Evolutionary conservation across 2,329 filamentous ascomycete species (phyloP).

Genomic region (Diaporthe sp.): DNA sequence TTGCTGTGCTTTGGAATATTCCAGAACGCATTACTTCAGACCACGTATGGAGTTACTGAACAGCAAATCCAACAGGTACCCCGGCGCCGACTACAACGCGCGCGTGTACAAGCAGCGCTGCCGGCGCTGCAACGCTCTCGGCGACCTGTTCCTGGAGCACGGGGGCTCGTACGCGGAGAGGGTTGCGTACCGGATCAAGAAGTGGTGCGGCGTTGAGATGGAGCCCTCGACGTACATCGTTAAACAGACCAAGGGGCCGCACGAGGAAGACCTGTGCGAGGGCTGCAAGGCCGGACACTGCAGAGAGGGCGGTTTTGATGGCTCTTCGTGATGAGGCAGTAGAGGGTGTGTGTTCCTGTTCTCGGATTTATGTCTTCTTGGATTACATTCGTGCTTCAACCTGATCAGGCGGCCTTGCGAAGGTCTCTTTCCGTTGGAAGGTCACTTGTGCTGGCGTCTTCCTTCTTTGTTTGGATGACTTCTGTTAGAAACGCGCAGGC

Average conservation of each 20-base stretch:
- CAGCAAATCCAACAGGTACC: conserved; percentile 27
- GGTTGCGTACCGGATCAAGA: conserved; percentile 47
- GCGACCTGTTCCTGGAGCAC: conserved; percentile 42
- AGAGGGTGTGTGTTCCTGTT: background rate
- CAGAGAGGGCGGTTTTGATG: background rate
- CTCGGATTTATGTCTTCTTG: background rate
- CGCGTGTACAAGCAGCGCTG: conserved; percentile 47
- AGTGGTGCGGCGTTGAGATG: conserved; percentile 44
- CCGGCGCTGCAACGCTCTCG: conserved; percentile 42
- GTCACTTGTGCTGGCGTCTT: background rate
- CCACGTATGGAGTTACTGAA: background rate
- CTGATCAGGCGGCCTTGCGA: background rate
- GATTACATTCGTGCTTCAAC: background rate
- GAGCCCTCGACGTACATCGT: conserved; percentile 22
- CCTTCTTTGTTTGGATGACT: background rate
- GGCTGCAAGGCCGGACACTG: conserved; percentile 34
- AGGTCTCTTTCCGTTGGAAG: background rate
- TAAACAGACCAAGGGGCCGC: background rate
- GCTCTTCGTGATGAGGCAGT: background rate
- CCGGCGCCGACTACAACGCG: conserved; percentile 45
- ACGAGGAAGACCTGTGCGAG: background rate
- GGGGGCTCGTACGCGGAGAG: conserved; percentile 45
- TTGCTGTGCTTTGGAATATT: too few relatives aligned
- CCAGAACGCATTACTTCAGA: background rate
- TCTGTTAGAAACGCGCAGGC: too few relatives aligned